These are phyloP conservation scores for Citeromyces hawaiiensis DNA, from an alignment of 1,139 yeast species.

Conservation along the genomic window DNA sequence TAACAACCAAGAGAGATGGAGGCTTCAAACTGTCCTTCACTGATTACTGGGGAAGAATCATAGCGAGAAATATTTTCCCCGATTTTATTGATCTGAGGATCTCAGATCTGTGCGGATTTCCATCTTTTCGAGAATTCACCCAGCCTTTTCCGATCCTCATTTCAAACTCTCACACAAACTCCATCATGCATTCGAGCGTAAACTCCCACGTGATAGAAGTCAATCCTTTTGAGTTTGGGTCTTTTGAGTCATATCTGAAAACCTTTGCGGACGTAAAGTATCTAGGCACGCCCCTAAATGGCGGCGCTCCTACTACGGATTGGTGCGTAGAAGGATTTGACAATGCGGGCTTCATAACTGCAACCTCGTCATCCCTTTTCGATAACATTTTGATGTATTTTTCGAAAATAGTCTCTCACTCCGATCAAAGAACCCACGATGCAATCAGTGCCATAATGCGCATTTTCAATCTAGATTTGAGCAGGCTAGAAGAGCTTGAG, in stretches of 20 bases:
- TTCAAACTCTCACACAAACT: conserved; percentile 18
- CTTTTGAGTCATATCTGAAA: conserved; percentile 37
- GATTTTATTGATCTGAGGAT: conserved; percentile 22
- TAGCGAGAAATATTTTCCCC: conserved; percentile 30
- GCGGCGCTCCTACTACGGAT: conserved; percentile 16
- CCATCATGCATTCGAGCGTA: conserved; percentile 3
- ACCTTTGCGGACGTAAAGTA: conserved; percentile 38
- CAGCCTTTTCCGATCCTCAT: conserved; percentile 27
- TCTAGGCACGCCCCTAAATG: conserved; percentile 33
- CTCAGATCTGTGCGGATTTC: conserved; percentile 14
- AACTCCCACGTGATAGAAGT: conserved; percentile 25
- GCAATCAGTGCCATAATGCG: conserved; percentile 31
- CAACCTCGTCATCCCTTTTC: conserved; percentile 61
- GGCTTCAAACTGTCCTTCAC: conserved; percentile 49
- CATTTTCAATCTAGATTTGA: conserved; percentile 31
- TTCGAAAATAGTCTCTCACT: conserved; percentile 26
- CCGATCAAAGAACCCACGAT: conserved; percentile 23
- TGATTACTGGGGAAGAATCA: conserved; percentile 58
- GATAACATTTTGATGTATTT: conserved; percentile 37
- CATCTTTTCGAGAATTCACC: conserved; percentile 17
- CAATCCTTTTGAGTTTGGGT: conserved; percentile 51
- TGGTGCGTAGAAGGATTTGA: conserved; percentile 45
- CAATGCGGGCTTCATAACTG: conserved; percentile 57
- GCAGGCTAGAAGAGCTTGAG: conserved; percentile 11
- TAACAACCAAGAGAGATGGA: conserved; percentile 30